Evolutionary conservation across 2,329 filamentous ascomycete genomes (phyloP), one percentile per base, ranked within the genome.

Genomic region (Hypoxylon sp.): DNA sequence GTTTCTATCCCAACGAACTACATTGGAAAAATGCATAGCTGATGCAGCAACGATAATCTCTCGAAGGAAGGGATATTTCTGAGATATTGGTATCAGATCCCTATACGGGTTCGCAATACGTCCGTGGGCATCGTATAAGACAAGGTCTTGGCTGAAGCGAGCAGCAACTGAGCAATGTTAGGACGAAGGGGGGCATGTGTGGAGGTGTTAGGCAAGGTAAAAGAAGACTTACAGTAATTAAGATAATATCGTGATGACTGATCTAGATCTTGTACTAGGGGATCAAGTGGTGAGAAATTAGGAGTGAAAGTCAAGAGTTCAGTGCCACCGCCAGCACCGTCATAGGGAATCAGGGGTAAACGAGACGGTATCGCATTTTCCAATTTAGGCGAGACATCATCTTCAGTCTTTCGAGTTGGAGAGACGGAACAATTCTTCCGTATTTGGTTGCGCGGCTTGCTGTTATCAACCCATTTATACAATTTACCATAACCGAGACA

Each of bases 401-500:
- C 53, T 59, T 32, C 31, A 16, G 25, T 21, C 27, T 35, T 31
- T 3, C 20, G 12, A 20, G 12, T 9, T 15, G 34, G 13, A 5
- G 20, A 30, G 21, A 40, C 41, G 20, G 58, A 47, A 9, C 46
- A 32, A 13, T 50, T 46, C 30, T 57, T 52, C 8, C 69, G 69
- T 63, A 73, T 73, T 59, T 77, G 79, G 19, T 78, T 78, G 7
- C 75, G 71, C 32, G 9, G 21, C 21, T 25, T 25, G 21, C 21
- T 76, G 43, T 75, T 75, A 49, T 77, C 72, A 44, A 81, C 79
- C 82, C 83, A 87, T 50, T 82, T 75, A 59, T 84, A 79, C 35
- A 85, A 68, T 63, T 78, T 79, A 53, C 80, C 82, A 67, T 86
- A 86, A 27, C 83, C 83, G 54, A 83, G 77, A 71, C 83, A 87